Evolutionary conservation across 1,139 yeast species (phyloP), one percentile per base, ranked within the genome.

Genomic region (Nakaseomyces sp.): DNA sequence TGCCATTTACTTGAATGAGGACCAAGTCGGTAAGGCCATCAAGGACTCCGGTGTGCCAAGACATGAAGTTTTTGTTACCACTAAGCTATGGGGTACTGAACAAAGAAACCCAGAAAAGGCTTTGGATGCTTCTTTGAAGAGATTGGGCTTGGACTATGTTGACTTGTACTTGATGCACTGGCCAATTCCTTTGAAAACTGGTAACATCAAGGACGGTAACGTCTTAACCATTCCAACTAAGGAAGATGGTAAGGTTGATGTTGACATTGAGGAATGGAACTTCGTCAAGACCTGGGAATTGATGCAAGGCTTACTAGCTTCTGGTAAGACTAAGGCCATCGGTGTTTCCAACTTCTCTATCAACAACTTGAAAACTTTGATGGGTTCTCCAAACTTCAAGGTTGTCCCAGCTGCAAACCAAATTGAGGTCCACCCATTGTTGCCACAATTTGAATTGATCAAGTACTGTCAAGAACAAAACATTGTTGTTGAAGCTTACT

Each of bases 151-250:
- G 53, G 93, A 83, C 45, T 88, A 87, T 57, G 79, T 88, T 46
- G 96, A 88, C 61, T 70, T 88, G 55, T 81, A 80, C 63, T 72
- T 88, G 61, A 74, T 85, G 57, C 96, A 88, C 67, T 86, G 94
- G 95, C 96, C 96, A 3, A 70, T 75, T 43, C 73, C 85, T 1
- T 60, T 76, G 47, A 69, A 73, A 48, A 65, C 63, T 54, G 68
- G 69, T 35, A 64, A 65, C 33, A 68, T 70, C 43, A 63, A 66
- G 46, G 68, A 68, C 48, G 61, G 57, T 1, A 50, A 61, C 33
- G 48, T 58, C 20, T 62, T 68, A 30, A 50, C 60, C 26, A 50
- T 68, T 39, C 78, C 79, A 44, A 50, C 50, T 25, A 56, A 56
- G 22, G 62, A 63, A 13, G 74, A 72, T 45, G 79, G 78, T 18